Percentiles rank a stretch among this genome's conserved stretches.
Conservation (phyloP, 2,329 filamentous ascomycete species). For the Claviceps capensis region DNA sequence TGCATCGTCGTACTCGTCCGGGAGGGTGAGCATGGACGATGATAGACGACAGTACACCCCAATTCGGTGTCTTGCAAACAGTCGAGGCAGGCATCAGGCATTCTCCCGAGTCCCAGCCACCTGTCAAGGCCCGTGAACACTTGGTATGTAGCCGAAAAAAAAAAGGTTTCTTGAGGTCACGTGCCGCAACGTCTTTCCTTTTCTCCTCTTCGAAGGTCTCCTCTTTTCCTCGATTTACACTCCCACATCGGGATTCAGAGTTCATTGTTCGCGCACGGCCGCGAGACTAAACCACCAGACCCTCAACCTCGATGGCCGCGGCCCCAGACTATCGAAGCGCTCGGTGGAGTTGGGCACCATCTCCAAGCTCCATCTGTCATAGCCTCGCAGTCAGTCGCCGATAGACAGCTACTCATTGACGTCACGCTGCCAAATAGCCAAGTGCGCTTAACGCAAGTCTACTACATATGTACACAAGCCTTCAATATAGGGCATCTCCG, state of each 20-base stretch:
- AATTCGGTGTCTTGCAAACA: background rate
- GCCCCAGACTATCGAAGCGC: background rate
- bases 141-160: too few species aligned
- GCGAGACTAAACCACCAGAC: background rate
- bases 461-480: background rate
- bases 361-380: background rate
- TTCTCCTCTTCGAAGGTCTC: background rate
- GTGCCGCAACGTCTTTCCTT: background rate
- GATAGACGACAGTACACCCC: too few species aligned
- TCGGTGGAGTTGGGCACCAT: background rate
- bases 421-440: background rate
- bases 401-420: background rate
- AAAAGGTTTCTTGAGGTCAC: too few species aligned
- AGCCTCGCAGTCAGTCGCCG: background rate
- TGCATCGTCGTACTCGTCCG: slow-evolving; percentile 7
- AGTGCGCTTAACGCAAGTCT: background rate
- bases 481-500: background rate
- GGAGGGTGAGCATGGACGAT: slow-evolving; percentile 7
- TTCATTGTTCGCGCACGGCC: background rate
- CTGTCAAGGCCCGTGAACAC: too few species aligned
- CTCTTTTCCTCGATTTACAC: background rate
- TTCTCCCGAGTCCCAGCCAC: background rate
- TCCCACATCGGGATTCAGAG: too few species aligned
- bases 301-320: background rate
- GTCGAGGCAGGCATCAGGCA: background rate